Conservation (phyloP, 805 yeast genomes). For the Ogataea parapolymorpha region DNA sequence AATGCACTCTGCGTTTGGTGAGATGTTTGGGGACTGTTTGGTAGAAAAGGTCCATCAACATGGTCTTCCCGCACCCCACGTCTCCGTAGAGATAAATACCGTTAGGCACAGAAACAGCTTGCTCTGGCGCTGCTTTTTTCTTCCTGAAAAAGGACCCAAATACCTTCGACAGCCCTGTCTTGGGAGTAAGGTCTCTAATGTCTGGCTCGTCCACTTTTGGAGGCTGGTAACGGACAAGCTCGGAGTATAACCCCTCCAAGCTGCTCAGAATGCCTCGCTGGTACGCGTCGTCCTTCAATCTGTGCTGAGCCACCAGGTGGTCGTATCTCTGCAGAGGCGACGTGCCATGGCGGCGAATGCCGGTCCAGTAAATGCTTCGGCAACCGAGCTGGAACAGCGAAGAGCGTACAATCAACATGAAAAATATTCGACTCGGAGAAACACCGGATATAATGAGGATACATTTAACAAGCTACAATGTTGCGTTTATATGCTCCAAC, state of each 20-base stretch:
- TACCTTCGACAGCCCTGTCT: conserved; percentile 39
- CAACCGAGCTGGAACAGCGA: not conserved
- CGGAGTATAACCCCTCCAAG: conserved; percentile 56
- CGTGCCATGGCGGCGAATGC: conserved; percentile 11
- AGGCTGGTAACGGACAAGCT: conserved; percentile 56
- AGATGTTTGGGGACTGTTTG: conserved; percentile 74
- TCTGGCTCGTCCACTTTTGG: conserved; percentile 55
- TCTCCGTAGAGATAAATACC: conserved; percentile 96
- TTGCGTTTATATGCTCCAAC: not conserved
- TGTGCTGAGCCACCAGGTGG: conserved; percentile 35
- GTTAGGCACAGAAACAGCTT: conserved; percentile 45
- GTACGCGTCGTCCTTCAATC: conserved; percentile 67
- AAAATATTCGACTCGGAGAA: conserved; percentile 7
- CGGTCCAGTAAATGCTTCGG: not conserved
- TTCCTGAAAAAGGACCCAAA: conserved; percentile 31
- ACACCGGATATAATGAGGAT: not conserved
- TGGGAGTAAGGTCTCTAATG: conserved; percentile 48
- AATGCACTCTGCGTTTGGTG: conserved; percentile 79
- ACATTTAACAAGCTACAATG: not conserved
- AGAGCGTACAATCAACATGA: conserved; percentile 1
- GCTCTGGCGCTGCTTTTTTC: conserved; percentile 2
- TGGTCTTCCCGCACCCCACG: conserved; percentile 98
- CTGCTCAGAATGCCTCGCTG: conserved; percentile 71
- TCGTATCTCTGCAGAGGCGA: conserved; percentile 33
- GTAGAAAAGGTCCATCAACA: conserved; percentile 96